Evolutionary conservation across 176 grass and related monocot species (phyloP).

Genomic region (Calamus simplicifolius): DNA sequence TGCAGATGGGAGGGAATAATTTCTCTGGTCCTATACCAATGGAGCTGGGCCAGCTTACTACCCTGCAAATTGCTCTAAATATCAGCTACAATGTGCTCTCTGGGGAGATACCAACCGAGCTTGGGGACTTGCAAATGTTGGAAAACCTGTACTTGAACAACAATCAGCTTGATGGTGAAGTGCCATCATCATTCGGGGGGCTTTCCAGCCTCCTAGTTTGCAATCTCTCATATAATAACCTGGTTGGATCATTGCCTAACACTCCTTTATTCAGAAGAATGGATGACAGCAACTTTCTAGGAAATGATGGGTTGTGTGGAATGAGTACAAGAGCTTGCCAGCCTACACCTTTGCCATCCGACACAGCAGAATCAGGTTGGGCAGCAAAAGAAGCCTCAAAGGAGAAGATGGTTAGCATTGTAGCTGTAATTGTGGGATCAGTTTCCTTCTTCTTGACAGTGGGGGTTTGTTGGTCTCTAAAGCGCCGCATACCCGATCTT

Average conservation of each 20-base stretch:
- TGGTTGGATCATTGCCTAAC: constrained; percentile 58
- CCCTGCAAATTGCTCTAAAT: constrained; percentile 90
- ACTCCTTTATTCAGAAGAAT: constrained; percentile 57
- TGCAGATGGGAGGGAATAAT: constrained; percentile 83
- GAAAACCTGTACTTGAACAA: constrained; percentile 80
- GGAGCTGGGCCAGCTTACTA: constrained; percentile 63
- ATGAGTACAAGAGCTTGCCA: constrained; percentile 50
- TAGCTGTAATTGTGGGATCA: constrained; percentile 47
- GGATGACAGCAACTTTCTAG: constrained; percentile 86
- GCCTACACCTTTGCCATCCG: constrained; percentile 22
- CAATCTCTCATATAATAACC: constrained; percentile 92
- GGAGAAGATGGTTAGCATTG: constrained; percentile 74
- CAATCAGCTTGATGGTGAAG: constrained; percentile 73
- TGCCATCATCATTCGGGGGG: constrained; percentile 61
- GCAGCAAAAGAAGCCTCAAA: constrained; percentile 32
- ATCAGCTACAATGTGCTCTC: constrained; percentile 80
- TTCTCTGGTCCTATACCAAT: constrained; percentile 56
- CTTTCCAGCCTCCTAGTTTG: constrained; percentile 78
- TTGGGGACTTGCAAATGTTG: constrained; percentile 82
- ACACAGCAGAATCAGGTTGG: constrained; percentile 26
- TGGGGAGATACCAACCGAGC: constrained; percentile 59
- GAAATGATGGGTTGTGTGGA: constrained; percentile 66
- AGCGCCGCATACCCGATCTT: constrained; percentile 44
- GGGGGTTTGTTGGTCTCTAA: constrained; percentile 72
- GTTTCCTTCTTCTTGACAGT: constrained; percentile 79